Conservation (phyloP, 805 yeast species). For the Ogataea angusta region DNA sequence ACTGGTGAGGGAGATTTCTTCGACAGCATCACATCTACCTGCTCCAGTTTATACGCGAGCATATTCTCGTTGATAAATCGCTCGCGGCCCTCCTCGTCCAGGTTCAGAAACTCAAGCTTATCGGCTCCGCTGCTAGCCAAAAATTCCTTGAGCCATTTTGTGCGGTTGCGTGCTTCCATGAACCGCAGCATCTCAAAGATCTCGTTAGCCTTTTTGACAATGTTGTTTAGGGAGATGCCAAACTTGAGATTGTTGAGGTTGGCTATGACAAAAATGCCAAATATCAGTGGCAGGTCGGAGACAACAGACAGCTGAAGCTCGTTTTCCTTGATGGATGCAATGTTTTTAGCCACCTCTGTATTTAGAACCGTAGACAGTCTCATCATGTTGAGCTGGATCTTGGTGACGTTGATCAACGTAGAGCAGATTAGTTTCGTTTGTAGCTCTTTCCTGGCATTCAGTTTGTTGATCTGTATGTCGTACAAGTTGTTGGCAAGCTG, state of each 20-base stretch:
- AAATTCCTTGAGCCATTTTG: conserved; percentile 63
- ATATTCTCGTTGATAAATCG: conserved; percentile 26
- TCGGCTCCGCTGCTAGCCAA: conserved; percentile 34
- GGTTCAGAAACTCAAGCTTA: conserved; percentile 28
- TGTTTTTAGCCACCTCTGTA: conserved; percentile 31
- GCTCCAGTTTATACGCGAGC: conserved; percentile 16
- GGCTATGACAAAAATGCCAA: conserved; percentile 68
- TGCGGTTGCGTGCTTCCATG: conserved; percentile 53
- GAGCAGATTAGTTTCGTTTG: conserved; percentile 35
- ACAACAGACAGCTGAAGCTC: conserved; percentile 38
- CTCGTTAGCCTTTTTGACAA: conserved; percentile 45
- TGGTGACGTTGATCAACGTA: conserved; percentile 35
- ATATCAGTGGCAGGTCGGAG: conserved; percentile 65
- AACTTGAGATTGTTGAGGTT: conserved; percentile 57
- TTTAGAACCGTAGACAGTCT: conserved; percentile 31
- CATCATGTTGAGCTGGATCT: conserved; percentile 37
- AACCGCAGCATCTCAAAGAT: conserved; percentile 54
- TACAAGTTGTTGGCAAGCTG: conserved; percentile 35
- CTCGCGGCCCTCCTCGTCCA: conserved; percentile 21
- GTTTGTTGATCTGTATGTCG: conserved; percentile 34
- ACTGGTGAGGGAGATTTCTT: conserved; percentile 8
- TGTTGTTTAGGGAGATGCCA: conserved; percentile 40
- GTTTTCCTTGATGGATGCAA: conserved; percentile 30
- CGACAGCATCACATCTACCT: conserved; percentile 1
- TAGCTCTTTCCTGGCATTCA: conserved; percentile 31